Evolutionary conservation across 1,284 basidiomycete species (phyloP).

Genomic region (Trichosporon inkin): DNA sequence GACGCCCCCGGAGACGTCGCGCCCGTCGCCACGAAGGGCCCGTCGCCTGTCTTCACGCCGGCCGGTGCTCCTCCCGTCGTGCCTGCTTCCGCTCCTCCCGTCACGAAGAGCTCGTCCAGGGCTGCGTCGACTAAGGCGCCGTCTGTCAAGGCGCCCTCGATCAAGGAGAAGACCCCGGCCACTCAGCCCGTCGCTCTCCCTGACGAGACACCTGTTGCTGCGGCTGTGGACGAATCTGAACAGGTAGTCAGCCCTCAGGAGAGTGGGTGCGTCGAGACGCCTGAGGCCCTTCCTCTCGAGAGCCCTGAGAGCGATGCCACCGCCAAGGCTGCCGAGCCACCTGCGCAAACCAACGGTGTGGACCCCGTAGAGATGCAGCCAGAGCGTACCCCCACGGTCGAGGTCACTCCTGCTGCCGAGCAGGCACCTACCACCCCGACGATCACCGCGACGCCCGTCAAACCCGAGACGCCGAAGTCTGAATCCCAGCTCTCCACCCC

Average conservation of each 20-base stretch:
- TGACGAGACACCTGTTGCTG: background rate
- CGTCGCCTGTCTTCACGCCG: background rate
- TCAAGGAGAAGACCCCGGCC: background rate
- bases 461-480: background rate
- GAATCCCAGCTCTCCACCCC: background rate
- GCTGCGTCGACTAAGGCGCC: background rate
- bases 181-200: background rate
- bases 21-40: background rate
- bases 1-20: slow-evolving; percentile 2
- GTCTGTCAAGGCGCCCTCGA: background rate
- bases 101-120: background rate
- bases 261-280: background rate
- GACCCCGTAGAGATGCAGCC: background rate
- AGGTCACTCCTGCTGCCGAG: background rate
- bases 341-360: background rate
- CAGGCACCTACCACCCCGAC: background rate
- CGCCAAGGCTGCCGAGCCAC: background rate
- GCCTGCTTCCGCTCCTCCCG: background rate
- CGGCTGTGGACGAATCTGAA: background rate
- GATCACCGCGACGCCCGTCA: background rate
- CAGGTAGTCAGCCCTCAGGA: background rate
- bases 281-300: background rate
- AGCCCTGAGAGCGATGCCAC: slow-evolving; percentile 1
- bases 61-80: background rate
- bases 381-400: background rate